A percentile compares a stretch with the other conserved stretches of the same genome.
Evolutionary conservation across 805 yeast species (phyloP).

Genomic region (Metahyphopichia silvanorum): DNA sequence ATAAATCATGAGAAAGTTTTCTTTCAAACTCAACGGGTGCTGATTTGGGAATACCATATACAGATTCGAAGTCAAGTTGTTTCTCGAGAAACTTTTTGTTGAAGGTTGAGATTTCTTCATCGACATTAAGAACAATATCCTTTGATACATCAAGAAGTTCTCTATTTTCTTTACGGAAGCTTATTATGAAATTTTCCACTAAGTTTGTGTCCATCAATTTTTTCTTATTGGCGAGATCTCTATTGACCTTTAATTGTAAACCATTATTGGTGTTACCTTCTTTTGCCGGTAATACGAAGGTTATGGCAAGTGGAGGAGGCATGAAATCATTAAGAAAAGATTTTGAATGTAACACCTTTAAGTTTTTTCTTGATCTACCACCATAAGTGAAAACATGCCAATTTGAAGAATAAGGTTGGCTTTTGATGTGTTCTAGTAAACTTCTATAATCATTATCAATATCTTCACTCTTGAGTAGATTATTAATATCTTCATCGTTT

Average conservation of each 20-base stretch:
- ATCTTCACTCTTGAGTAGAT: conserved; percentile 2
- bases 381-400: conserved; percentile 36
- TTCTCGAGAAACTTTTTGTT: conserved; percentile 1
- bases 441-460: conserved; percentile 3
- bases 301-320: conserved; percentile 34
- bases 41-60: not conserved
- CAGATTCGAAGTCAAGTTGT: not conserved
- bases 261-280: conserved; percentile 4
- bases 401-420: conserved; percentile 22
- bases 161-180: conserved; percentile 1
- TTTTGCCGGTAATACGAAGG: conserved; percentile 22
- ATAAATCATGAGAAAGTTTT: conserved; percentile 15
- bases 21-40: not conserved
- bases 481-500: conserved; percentile 19
- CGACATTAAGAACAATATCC: conserved; percentile 10
- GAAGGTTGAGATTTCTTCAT: conserved; percentile 10
- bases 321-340: conserved; percentile 41
- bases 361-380: conserved; percentile 24
- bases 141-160: conserved; percentile 4
- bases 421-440: conserved; percentile 5
- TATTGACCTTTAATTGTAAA: conserved; percentile 14
- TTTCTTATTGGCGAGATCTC: conserved; percentile 8
- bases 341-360: conserved; percentile 29
- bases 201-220: conserved; percentile 8
- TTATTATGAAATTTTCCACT: conserved; percentile 3